Conservation (phyloP, 1,139 yeast species). For the Sugiyamaella neomexicana region DNA sequence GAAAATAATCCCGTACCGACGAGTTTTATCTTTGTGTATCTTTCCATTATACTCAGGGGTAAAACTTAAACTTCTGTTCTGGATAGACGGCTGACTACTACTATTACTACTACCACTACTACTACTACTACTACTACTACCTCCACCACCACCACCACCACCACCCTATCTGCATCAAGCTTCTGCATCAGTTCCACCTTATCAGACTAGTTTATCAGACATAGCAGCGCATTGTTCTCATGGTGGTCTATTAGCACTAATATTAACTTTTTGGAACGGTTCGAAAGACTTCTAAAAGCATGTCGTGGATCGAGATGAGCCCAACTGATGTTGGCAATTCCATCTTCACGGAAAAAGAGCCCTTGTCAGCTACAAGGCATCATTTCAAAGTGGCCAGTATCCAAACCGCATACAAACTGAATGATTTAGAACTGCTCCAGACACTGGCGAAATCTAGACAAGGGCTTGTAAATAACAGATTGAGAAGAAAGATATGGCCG, state of each 20-base stretch:
- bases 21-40: constrained; percentile 5
- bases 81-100: neutral
- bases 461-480: constrained; percentile 49
- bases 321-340: constrained; percentile 51
- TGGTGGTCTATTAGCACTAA: neutral
- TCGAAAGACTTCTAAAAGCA: neutral
- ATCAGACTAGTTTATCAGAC: too few species aligned
- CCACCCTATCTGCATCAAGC: too few species aligned
- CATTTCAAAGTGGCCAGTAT: constrained; percentile 45
- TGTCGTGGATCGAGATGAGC: constrained; percentile 53
- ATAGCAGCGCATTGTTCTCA: neutral
- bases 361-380: constrained; percentile 46
- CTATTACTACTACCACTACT: neutral
- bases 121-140: too few species aligned
- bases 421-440: constrained; percentile 36
- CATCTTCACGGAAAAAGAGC: constrained; percentile 46
- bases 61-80: neutral
- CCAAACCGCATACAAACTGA: constrained; percentile 42
- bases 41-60: constrained; percentile 14
- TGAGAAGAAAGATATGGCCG: constrained; percentile 39
- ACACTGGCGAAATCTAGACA: constrained; percentile 49
- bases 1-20: constrained; percentile 40
- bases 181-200: too few species aligned
- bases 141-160: too few species aligned
- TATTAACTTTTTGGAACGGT: neutral